A percentile compares a stretch with the other conserved stretches of the same genome.
These are phyloP conservation scores for Solanum chilense DNA, from an alignment of 257 asterid species.

Conservation along the genomic window DNA sequence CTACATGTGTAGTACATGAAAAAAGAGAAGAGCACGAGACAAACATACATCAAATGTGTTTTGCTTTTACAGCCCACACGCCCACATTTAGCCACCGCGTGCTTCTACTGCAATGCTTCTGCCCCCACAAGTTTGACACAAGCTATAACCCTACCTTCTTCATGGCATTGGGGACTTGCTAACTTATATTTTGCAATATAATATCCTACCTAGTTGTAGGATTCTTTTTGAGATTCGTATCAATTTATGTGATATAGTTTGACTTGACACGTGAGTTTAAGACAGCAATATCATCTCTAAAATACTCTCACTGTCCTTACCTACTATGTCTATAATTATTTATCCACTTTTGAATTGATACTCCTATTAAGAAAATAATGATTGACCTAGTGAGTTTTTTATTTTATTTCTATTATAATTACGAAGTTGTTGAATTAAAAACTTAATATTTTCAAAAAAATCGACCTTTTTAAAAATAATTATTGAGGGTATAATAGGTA, in stretches of 20 bases:
- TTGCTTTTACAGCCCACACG: conserved; percentile 19
- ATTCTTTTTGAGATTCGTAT: background rate
- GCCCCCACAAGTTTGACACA: background rate
- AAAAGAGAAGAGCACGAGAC: conserved; percentile 8
- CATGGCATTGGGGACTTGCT: background rate
- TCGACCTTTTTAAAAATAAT: too few relatives aligned
- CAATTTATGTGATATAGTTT: background rate
- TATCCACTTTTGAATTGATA: background rate
- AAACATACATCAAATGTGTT: conserved; percentile 10
- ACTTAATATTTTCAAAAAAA: too few relatives aligned
- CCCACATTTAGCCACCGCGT: conserved; percentile 15
- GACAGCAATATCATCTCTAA: background rate
- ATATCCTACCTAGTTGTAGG: background rate
- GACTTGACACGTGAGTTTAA: background rate
- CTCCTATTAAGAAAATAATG: background rate
- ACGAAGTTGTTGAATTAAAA: too few relatives aligned
- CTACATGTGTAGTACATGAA: background rate
- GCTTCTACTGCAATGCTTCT: background rate
- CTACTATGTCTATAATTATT: too few relatives aligned
- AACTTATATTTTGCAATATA: background rate
- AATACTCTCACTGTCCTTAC: background rate
- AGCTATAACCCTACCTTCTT: background rate
- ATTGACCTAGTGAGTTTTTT: background rate
- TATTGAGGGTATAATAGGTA: background rate
- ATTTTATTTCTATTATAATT: too few relatives aligned